Percentiles rank a stretch among this genome's conserved stretches.
phyloP scores from a whole-genome alignment of 202 grass and related monocot species.

The Panicum hallii region DNA sequence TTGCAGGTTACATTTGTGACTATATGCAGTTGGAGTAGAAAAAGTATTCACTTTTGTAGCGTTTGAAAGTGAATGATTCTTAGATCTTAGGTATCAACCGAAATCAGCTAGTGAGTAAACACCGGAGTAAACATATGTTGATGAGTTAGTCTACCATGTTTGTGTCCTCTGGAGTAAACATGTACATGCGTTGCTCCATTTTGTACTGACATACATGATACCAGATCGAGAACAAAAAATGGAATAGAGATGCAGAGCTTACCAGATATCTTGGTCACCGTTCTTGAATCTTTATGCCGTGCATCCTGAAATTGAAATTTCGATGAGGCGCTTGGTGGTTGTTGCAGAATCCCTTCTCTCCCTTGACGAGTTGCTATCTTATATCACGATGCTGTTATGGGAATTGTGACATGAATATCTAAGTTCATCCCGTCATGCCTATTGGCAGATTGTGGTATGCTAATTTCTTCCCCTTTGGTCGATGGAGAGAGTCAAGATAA shows the following conservation, averaged over 20 bases:
- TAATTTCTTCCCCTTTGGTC: not conserved
- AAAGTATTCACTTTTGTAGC: not conserved
- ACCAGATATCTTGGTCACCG: slow-evolving; percentile 26
- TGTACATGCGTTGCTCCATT: not conserved
- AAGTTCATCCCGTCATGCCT: slow-evolving; percentile 14
- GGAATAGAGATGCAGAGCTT: not conserved
- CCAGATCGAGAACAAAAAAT: not conserved
- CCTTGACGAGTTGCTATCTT: not conserved
- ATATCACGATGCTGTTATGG: not conserved
- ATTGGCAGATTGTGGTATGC: not conserved
- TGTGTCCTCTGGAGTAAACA: slow-evolving; percentile 6
- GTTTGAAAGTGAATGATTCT: slow-evolving; percentile 24
- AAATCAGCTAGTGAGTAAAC: not conserved
- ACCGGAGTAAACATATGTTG: slow-evolving; percentile 21
- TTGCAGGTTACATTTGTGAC: not conserved
- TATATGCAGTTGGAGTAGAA: not conserved
- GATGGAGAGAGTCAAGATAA: not conserved
- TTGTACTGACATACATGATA: slow-evolving; percentile 9
- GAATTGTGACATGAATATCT: not conserved
- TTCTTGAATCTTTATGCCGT: slow-evolving; percentile 19
- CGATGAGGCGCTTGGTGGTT: not conserved
- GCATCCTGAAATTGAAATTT: slow-evolving; percentile 14
- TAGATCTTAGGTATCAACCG: not conserved
- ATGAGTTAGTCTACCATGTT: slow-evolving; percentile 9
- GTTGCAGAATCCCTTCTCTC: not conserved